Base-by-base conservation (phyloP, 2,329 filamentous ascomycete species). In the Arthrobotrys entomopaga region DNA sequence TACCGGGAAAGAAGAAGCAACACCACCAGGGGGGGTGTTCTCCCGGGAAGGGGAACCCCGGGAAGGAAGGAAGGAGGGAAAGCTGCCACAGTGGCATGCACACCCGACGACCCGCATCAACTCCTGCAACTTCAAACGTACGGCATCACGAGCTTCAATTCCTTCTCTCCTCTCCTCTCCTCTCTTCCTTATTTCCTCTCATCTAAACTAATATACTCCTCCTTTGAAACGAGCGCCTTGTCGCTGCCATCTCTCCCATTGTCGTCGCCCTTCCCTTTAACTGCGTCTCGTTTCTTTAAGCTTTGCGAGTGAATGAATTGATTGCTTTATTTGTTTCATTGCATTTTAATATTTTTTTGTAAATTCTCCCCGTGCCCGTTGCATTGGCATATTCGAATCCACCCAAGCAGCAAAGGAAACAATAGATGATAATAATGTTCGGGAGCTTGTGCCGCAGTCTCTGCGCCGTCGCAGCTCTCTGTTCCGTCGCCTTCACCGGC, bases 111-210 rank as follows among this genome's bases (percentile, higher is more conserved):
- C 11, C 16, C 29, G 22, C 42, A 50, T 16, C 29, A 20, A 24
- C 43, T n/a, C 22, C 10, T 8, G 7, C 24, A 59, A 56, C 20
- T 24, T 46, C 26, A n/a, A 49, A 19, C 40, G n/a, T n/a, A n/a
- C n/a, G 56, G 20, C 56, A 73, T 66, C 69, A 66, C 69, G 69
- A 73, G 69, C 61, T 49, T 73, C 69, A 22, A 53, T 56, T 38
- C 34, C 48, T 54, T 54, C 52, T 16, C 49, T 15, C 13, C 42
- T 46, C 42, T 46, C 29, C 20, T 69, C 42, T 43, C 46, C 20
- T 20, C 63, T 52, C 26, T 38, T 19, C 48, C n/a, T n/a, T n/a
- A n/a, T n/a, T n/a, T n/a, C n/a, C 34, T 46, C 38, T 53, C 26
- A 13, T 43, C 29, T 19, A 26, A 29, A 43, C 29, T 29, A 6